Evolutionary conservation across 257 asterid species (phyloP), one percentile per base, ranked within the genome.

Genomic region (Solanum rostratum): DNA sequence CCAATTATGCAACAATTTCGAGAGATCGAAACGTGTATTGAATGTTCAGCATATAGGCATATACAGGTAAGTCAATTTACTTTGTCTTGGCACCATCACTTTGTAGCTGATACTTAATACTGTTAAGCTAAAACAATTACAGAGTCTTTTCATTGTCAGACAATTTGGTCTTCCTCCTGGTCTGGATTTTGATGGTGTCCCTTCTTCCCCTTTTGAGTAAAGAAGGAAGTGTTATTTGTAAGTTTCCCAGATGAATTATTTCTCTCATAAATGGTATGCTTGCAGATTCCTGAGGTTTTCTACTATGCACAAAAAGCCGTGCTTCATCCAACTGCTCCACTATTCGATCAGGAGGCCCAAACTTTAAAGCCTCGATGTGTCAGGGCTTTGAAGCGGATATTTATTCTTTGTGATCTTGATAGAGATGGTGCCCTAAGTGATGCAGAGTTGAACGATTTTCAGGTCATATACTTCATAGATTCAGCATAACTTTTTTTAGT

Each of bases 361-460:
- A 94, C 94, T 79, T 91, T 97, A 84, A 94, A 88, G 85, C 98
- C 99, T 78, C 91, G 97, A 63, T 97, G 98, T 86, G 96, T 95
- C 85, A 92, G 97, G 92, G 99, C 99, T 88, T 88, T 95, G 85
- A 97, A 97, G 87, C 91, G 97, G 84, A 97, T 97, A 43, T 97
- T 97, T 84, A 95, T 97, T 87, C 97, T 97, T 29, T 97, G 98
- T 33, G 99, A 97, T 86, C 92, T 88, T 71, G 99, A 95, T 86
- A 92, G 97, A 88, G 99, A 97, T 91, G 99, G 99, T 74, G 97
- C 99, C 84, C 97, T 97, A 83, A 94, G 93, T 89, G 99, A 97
- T 85, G 97, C 88, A 46, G 99, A 97, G 90, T 92, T 97, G 89
- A 95, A 95, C 63, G 96, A 93, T 83, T 95, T 97, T 92, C 99